phyloP scores from a whole-genome alignment of 2,329 filamentous ascomycete species.

The Ciborinia camelliae region DNA sequence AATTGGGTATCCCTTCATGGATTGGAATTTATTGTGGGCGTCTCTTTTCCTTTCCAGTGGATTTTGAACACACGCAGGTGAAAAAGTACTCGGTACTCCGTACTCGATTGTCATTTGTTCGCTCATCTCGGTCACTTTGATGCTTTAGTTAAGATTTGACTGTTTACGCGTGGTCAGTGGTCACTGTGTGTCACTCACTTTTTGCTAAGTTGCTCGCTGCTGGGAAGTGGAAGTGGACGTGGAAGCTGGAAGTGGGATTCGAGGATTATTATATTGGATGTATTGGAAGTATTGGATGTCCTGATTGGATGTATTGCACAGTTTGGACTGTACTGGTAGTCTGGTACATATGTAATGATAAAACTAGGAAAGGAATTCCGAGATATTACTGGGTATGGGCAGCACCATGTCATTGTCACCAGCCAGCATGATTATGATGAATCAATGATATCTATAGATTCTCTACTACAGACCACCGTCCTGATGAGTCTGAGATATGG shows the following conservation, averaged over 20 bases:
- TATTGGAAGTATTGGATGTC: no score
- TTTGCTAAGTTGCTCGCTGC: background rate
- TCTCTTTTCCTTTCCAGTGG: background rate
- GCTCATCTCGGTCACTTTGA: background rate
- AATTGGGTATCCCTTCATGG: conserved; percentile 7
- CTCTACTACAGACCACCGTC: no score
- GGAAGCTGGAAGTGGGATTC: background rate
- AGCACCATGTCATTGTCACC: conserved; percentile 7
- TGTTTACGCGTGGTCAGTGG: conserved; percentile 7
- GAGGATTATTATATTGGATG: background rate
- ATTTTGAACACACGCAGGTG: background rate
- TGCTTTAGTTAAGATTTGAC: background rate
- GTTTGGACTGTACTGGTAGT: no score
- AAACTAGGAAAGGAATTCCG: conserved; percentile 1
- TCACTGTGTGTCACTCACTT: conserved; percentile 1
- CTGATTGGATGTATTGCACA: no score
- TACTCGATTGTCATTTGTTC: conserved; percentile 1
- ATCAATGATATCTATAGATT: conserved; percentile 1
- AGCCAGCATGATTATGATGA: conserved; percentile 5
- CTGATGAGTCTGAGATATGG: no score
- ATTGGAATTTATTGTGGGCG: background rate
- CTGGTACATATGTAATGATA: background rate
- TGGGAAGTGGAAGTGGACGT: background rate
- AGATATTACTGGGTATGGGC: background rate
- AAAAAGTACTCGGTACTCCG: background rate